A percentile compares a stretch with the other conserved stretches of the same genome.
Conservation (phyloP, 2,329 filamentous ascomycete species). For the Niveomyces coronatus region DNA sequence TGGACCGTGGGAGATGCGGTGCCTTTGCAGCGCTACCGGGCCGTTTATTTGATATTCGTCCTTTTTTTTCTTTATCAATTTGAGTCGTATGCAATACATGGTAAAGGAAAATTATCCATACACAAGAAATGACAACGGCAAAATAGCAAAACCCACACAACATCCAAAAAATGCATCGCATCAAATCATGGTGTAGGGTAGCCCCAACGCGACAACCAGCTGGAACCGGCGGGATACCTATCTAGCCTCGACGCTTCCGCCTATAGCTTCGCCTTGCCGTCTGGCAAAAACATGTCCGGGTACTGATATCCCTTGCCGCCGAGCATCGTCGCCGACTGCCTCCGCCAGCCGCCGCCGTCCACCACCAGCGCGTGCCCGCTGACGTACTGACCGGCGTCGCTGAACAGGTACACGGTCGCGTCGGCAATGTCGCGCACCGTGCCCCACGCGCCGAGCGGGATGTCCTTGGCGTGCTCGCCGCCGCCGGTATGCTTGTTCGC, state of each 20-base stretch:
- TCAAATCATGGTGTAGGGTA: too few species aligned
- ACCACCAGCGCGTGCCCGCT: conserved; percentile 75
- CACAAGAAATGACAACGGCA: too few species aligned
- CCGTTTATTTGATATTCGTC: too few species aligned
- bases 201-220: too few species aligned
- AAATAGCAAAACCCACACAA: too few species aligned
- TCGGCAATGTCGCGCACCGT: conserved; percentile 83
- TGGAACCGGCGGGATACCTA: too few species aligned
- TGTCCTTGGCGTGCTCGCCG: conserved; percentile 27
- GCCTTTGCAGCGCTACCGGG: too few species aligned
- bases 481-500: conserved; percentile 18
- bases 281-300: conserved; percentile 36
- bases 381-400: conserved; percentile 75
- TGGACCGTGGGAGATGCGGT: too few species aligned
- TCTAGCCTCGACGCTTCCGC: neutral
- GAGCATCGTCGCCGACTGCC: conserved; percentile 35
- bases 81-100: too few species aligned
- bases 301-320: conserved; percentile 40
- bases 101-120: too few species aligned
- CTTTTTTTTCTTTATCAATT: too few species aligned
- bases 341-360: conserved; percentile 50
- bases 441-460: conserved; percentile 71
- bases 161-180: too few species aligned
- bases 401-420: conserved; percentile 81
- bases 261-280: conserved; percentile 31